Conservation (phyloP, 345 rosid species). For the Clarkia xantiana region DNA sequence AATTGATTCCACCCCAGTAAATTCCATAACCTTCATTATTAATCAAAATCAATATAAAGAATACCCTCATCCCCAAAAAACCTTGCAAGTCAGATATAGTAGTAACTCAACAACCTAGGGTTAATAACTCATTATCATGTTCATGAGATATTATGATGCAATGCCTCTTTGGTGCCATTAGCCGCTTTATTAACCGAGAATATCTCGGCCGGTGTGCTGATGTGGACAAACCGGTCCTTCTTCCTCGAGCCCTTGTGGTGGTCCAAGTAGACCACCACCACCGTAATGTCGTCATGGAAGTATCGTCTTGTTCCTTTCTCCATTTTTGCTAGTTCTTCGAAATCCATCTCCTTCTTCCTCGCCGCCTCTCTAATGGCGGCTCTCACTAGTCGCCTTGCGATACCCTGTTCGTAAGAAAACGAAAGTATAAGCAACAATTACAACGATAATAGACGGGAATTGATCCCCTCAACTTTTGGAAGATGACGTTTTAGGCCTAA, state of each 20-base stretch:
- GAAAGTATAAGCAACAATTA: background rate
- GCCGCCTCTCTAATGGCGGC: slow-evolving; percentile 65
- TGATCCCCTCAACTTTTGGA: too few relatives aligned
- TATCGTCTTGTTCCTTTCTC: slow-evolving; percentile 54
- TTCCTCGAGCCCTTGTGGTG: slow-evolving; percentile 23
- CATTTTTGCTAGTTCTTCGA: slow-evolving; percentile 40
- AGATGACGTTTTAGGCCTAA: too few relatives aligned
- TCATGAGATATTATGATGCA: slow-evolving; percentile 4
- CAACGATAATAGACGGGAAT: background rate
- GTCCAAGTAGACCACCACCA: slow-evolving; percentile 60
- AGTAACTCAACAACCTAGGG: too few relatives aligned
- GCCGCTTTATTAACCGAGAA: slow-evolving; percentile 38
- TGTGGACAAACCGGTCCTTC: slow-evolving; percentile 16
- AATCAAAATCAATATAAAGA: too few relatives aligned
- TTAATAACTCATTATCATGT: background rate
- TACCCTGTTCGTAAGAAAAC: slow-evolving; percentile 28
- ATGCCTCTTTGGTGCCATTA: slow-evolving; percentile 22
- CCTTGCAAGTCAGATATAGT: too few relatives aligned
- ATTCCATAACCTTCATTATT: too few relatives aligned
- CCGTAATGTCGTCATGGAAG: slow-evolving; percentile 70
- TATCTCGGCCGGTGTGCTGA: slow-evolving; percentile 59
- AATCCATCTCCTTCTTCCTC: slow-evolving; percentile 58
- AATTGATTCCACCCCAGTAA: too few relatives aligned
- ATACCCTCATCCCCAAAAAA: too few relatives aligned
- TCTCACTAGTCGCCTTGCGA: slow-evolving; percentile 48